A percentile compares a stretch with the other conserved stretches of the same genome.
Evolutionary conservation across 306 rosid genomes (phyloP).

Genomic region (Hippophae rhamnoides): DNA sequence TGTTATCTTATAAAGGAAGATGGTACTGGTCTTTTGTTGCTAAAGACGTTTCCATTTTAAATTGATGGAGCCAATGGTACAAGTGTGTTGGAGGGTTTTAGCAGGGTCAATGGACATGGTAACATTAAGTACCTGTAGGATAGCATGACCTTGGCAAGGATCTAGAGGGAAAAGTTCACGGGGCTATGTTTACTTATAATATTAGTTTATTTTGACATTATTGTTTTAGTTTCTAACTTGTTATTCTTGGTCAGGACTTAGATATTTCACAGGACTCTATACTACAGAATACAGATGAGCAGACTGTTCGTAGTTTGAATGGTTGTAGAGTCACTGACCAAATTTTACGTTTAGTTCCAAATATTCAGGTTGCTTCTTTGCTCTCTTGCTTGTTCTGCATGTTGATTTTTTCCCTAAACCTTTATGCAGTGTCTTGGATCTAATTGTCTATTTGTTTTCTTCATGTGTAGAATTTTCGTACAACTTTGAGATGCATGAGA

Average conservation of each 20-base stretch:
- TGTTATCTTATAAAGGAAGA: too few species aligned
- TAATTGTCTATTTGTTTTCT: conserved; percentile 24
- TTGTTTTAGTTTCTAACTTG: not conserved
- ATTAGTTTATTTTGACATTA: not conserved
- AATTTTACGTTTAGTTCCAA: conserved; percentile 87
- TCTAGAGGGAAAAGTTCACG: not conserved
- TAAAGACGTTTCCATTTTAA: not conserved
- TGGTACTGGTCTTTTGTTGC: not conserved
- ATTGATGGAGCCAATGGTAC: not conserved
- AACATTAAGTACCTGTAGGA: not conserved
- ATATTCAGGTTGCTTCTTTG: conserved; percentile 62
- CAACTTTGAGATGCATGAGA: conserved; percentile 91
- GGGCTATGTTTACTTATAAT: conserved; percentile 1
- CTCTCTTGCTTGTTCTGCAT: not conserved
- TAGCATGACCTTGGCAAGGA: not conserved
- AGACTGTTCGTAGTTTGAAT: conserved; percentile 93
- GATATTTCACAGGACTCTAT: conserved; percentile 85
- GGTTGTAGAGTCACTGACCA: conserved; percentile 97
- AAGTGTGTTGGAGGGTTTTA: not conserved
- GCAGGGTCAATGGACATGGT: not conserved
- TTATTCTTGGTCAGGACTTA: conserved; percentile 54
- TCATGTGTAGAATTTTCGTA: conserved; percentile 68
- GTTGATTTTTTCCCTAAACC: not conserved
- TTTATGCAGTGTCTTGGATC: conserved; percentile 11
- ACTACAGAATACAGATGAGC: conserved; percentile 84